Base-by-base conservation (phyloP, 768 basidiomycete species). In the Hypholoma sublateritium region DNA sequence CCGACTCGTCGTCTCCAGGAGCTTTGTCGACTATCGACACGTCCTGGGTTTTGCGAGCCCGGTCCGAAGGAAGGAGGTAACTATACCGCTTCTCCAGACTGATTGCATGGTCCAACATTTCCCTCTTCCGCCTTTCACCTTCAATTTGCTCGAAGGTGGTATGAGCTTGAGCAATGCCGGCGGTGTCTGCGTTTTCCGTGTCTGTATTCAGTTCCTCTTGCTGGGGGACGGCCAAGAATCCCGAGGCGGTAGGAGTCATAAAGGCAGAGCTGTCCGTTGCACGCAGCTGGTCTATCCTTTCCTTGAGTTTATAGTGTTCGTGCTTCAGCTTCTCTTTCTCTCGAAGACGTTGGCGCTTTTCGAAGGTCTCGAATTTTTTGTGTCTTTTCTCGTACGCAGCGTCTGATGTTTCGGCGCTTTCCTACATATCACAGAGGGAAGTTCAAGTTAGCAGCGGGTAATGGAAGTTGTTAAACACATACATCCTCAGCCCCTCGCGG, bases 301-400 rank as follows among this genome's bases (percentile, higher is more conserved):
- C 88, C 70, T 89, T 89, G 65, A 96, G 84, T 68, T 93, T 93
- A 74, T 94, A 93, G 63, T 93, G 91, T 66, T 95, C 93, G 62
- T 93, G 88, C 71, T 90, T 88, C 53, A 95, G 81, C 68, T 93
- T 93, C 72, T 96, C 93, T 72, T 93, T 93, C 73, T 95, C 93
- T 53, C 93, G 84, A 34, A 91, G 74, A 4, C 93, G 87, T 66
- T 88, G 85, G 7, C 92, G 83, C 68, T 91, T 92, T 72, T 95
- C 94, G 57, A 91, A 88, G 13, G 81, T 81, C 69, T 95, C 93
- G 70, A 91, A 94, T 67, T 91, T 93, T 50, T 86, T 81, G 71
- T 96, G 93, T 43, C 91, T 83, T 60, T 85, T 86, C 70, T 89
- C 83, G 67, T 94, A 96, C 6, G 82, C 81, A 21, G 82, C 82